A percentile compares a stretch with the other conserved stretches of the same genome.
Evolutionary conservation across 2,329 filamentous ascomycete species (phyloP).

Genomic region (Lachnellula subtilissima): DNA sequence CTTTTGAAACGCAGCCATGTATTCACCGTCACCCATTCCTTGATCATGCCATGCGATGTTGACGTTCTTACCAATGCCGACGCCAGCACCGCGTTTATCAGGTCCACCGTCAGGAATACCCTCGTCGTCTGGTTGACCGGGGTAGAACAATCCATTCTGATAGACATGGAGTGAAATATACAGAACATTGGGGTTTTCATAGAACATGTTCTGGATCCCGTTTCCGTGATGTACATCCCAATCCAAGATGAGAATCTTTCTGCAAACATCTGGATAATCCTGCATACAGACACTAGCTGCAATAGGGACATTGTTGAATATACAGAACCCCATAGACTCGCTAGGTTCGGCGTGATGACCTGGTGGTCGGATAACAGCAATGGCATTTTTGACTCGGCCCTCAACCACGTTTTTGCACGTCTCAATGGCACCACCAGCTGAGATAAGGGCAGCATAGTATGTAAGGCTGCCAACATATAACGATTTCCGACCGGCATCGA

Average conservation of each 20-base stretch:
- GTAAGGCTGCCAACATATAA: conserved; percentile 81
- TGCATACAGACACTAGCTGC: conserved; percentile 83
- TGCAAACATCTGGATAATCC: conserved; percentile 72
- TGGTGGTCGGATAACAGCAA: conserved; percentile 90
- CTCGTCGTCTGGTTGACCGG: conserved; percentile 58
- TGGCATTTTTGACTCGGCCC: conserved; percentile 84
- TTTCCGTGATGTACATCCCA: conserved; percentile 86
- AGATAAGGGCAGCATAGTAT: conserved; percentile 73
- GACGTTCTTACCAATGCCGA: conserved; percentile 56
- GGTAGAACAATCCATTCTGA: conserved; percentile 79
- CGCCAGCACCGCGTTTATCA: conserved; percentile 52
- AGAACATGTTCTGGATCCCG: conserved; percentile 94
- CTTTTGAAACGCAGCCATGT: conserved; percentile 92
- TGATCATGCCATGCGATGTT: conserved; percentile 65
- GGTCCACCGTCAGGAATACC: conserved; percentile 58
- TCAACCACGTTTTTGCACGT: conserved; percentile 87
- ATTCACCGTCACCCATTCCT: conserved; percentile 93
- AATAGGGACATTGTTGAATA: conserved; percentile 97
- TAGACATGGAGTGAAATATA: conserved; percentile 96
- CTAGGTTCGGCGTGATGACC: conserved; percentile 91
- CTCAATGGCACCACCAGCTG: conserved; percentile 90
- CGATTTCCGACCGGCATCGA: conserved; percentile 65
- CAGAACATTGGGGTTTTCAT: conserved; percentile 87
- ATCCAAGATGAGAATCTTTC: conserved; percentile 88
- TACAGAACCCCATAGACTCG: conserved; percentile 86